Base-by-base conservation (phyloP, 148 eudicot species). In the Simmondsia chinensis region DNA sequence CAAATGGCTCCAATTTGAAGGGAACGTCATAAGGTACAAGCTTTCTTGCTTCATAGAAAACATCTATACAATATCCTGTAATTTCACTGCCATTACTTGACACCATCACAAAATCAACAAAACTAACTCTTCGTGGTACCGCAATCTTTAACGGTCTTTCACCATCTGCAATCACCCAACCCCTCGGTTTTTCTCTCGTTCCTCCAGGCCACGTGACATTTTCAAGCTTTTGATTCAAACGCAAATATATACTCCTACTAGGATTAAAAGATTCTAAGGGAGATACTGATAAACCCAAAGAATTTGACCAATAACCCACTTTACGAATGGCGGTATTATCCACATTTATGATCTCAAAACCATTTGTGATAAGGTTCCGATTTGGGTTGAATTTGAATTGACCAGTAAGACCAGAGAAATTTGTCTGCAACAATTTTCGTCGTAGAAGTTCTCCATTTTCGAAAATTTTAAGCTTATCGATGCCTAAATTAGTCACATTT, bases 131-230 rank as follows among this genome's bases (percentile, higher is more conserved):
- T 39, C 25, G 44, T 10, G 99, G 99, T 39, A 91, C 94, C 24
- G 79, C 99, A 52, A 91, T 79, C 43, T 41, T 77, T 59, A 91
- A 26, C 25, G 28, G 73, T 62, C 59, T 66, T 47, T 95, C 99
- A 33, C 75, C 74, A 44, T 66, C 76, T 14, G 99, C 94, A 58
- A 91, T 85, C 59, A 82, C 88, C 94, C 99, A 91, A 22, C 99
- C 99, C 55, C 99, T 88, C 33, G 99, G 99, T 14, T 43, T 56
- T 10, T 38, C 26, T 10, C 63, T 64, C 12, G 82, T 48, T 17
- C 86, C 83, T 54, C 87, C 99, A 0, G 99, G 95, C 99, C 99
- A 91, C 39, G 82, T 25, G 28, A 76, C 86, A 49, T 78, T 68
- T 26, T 70, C 36, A 16, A 91, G 69, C 5, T 52, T 44, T 41